Percentiles rank a stretch among this genome's conserved stretches.
These are phyloP conservation scores for Trifolium fragiferum DNA, from an alignment of 306 rosid species.

Conservation along the genomic window DNA sequence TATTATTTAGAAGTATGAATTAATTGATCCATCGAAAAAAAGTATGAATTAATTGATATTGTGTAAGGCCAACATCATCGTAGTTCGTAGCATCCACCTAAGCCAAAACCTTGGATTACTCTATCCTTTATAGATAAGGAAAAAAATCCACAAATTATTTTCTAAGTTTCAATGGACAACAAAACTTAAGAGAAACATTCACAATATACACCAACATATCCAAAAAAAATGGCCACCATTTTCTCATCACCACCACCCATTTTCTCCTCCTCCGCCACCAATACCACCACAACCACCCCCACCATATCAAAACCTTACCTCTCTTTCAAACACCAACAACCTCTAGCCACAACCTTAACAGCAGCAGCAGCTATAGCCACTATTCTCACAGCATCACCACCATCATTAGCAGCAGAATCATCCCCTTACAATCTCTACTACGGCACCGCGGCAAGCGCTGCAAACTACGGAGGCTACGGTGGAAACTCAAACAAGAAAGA, in stretches of 20 bases:
- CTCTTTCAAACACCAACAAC: slow-evolving; percentile 42
- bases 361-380: slow-evolving; percentile 64
- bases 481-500: slow-evolving; percentile 82
- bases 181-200: neutral
- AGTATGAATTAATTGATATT: too few relatives aligned
- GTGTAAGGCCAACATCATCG: neutral
- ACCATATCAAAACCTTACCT: slow-evolving; percentile 38
- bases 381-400: slow-evolving; percentile 53
- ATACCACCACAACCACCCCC: slow-evolving; percentile 45
- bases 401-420: slow-evolving; percentile 54
- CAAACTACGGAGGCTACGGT: slow-evolving; percentile 88
- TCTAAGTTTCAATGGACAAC: neutral
- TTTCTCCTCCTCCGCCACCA: slow-evolving; percentile 43
- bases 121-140: slow-evolving; percentile 14
- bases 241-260: slow-evolving; percentile 62
- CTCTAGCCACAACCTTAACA: slow-evolving; percentile 50
- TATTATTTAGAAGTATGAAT: too few relatives aligned
- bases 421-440: slow-evolving; percentile 68
- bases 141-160: neutral
- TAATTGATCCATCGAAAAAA: too few relatives aligned
- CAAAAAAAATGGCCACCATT: slow-evolving; percentile 58
- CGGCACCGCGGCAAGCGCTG: slow-evolving; percentile 91
- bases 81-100: neutral
- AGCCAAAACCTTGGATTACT: neutral
- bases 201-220: slow-evolving; percentile 14